phyloP scores from a whole-genome alignment of 768 basidiomycete genomes.

The Antrodiella citrinella region DNA sequence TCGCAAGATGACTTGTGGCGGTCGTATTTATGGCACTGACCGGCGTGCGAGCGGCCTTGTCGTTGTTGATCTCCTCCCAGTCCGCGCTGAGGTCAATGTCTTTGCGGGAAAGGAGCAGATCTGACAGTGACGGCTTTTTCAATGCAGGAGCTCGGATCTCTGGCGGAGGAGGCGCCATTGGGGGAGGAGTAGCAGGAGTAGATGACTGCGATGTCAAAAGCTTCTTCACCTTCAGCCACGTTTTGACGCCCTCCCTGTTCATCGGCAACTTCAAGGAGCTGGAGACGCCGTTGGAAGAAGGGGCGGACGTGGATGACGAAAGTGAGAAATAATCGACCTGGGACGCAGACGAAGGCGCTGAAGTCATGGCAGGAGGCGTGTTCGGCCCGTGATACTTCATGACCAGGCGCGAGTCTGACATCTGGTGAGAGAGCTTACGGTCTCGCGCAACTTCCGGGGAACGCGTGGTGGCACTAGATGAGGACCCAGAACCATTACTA shows the following conservation, averaged over 20 bases:
- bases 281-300: background rate
- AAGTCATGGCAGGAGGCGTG: constrained; percentile 31
- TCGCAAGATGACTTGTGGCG: constrained; percentile 3
- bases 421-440: constrained; percentile 58
- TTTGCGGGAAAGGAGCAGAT: constrained; percentile 50
- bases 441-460: constrained; percentile 48
- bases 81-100: constrained; percentile 49
- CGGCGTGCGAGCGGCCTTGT: constrained; percentile 40
- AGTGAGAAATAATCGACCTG: constrained; percentile 42
- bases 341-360: constrained; percentile 38
- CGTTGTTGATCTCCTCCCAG: constrained; percentile 55
- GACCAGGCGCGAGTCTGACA: constrained; percentile 58
- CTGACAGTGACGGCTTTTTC: constrained; percentile 63
- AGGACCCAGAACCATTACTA: constrained; percentile 21
- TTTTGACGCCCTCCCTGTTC: constrained; percentile 70
- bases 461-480: constrained; percentile 39
- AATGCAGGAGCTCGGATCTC: constrained; percentile 25
- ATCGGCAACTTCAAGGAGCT: constrained; percentile 51
- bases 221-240: constrained; percentile 65
- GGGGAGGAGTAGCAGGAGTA: constrained; percentile 27
- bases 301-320: constrained; percentile 23
- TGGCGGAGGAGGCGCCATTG: constrained; percentile 22
- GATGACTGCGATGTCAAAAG: constrained; percentile 39
- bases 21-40: constrained; percentile 26
- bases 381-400: constrained; percentile 39